Evolutionary conservation across 805 yeast genomes (phyloP).

Genomic region (Candida qinlingensis): DNA sequence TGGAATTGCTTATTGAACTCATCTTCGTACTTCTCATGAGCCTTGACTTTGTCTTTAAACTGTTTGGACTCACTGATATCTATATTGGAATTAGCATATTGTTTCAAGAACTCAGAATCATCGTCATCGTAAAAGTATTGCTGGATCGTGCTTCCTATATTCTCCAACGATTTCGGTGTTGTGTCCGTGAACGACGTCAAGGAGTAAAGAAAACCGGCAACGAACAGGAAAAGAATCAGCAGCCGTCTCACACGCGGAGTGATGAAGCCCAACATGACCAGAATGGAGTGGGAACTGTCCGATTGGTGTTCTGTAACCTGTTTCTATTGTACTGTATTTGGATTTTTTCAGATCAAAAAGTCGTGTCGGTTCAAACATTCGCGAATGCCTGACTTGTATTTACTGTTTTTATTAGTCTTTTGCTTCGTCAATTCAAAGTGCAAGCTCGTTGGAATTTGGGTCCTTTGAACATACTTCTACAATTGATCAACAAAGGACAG

Average conservation of each 20-base stretch:
- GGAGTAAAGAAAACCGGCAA: constrained; percentile 2
- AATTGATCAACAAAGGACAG: no score
- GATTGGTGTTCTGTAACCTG: not conserved
- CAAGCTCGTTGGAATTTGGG: no score
- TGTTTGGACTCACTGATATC: constrained; percentile 5
- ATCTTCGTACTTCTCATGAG: constrained; percentile 7
- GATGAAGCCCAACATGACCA: constrained; percentile 4
- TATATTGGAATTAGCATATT: constrained; percentile 5
- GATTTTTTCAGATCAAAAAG: no score
- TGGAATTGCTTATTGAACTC: constrained; percentile 9
- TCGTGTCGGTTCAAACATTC: no score
- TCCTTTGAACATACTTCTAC: no score
- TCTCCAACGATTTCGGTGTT: not conserved
- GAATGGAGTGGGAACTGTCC: not conserved
- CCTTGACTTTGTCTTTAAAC: constrained; percentile 2
- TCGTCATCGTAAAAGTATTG: constrained; percentile 3
- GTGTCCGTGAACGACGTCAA: constrained; percentile 3
- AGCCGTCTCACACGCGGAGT: constrained; percentile 5
- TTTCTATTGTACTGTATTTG: no score
- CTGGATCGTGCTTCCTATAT: not conserved
- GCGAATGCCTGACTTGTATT: no score
- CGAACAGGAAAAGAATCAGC: constrained; percentile 1
- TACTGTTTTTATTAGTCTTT: no score
- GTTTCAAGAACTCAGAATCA: constrained; percentile 2
- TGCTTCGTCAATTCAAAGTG: no score